Percentiles rank a stretch among this genome's conserved stretches.
phyloP scores from a whole-genome alignment of 2,329 filamentous ascomycete species.

The Cercospora canescens region DNA sequence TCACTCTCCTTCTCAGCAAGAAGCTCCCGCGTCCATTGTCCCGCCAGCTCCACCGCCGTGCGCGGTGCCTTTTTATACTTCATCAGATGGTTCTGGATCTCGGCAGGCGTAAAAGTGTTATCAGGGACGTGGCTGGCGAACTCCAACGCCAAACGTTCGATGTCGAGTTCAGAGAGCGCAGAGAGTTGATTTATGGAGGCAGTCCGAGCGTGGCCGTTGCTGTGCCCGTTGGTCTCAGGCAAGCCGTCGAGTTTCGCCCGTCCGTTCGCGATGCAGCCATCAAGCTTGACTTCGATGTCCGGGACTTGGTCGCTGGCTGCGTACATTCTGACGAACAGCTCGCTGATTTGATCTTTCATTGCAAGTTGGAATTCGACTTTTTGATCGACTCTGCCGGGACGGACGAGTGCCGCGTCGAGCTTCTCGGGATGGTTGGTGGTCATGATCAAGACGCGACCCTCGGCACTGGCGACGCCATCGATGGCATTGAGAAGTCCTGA shows the following conservation, averaged over 20 bases:
- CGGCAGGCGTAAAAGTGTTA: conserved; percentile 51
- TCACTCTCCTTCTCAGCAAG: conserved; percentile 29
- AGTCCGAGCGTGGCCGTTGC: conserved; percentile 1
- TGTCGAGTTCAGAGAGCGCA: conserved; percentile 24
- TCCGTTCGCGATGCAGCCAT: background rate
- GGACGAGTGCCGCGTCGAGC: conserved; percentile 65
- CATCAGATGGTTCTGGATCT: conserved; percentile 56
- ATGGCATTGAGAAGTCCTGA: conserved; percentile 81
- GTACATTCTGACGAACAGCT: conserved; percentile 46
- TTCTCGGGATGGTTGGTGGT: conserved; percentile 75
- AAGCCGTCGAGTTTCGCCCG: conserved; percentile 10
- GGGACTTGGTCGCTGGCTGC: conserved; percentile 26
- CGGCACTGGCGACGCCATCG: conserved; percentile 76
- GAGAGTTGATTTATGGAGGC: conserved; percentile 14
- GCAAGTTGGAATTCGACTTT: conserved; percentile 61
- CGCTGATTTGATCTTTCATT: conserved; percentile 41
- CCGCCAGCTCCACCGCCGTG: conserved; percentile 46
- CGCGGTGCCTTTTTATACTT: conserved; percentile 51
- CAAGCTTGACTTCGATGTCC: conserved; percentile 13
- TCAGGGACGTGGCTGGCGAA: conserved; percentile 52
- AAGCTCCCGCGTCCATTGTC: conserved; percentile 44
- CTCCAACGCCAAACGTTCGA: conserved; percentile 44
- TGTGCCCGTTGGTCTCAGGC: conserved; percentile 11
- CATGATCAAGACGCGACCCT: conserved; percentile 79
- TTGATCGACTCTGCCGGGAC: conserved; percentile 70